A percentile compares a stretch with the other conserved stretches of the same genome.
phyloP scores from a whole-genome alignment of 2,329 filamentous ascomycete genomes.

The Ampelomyces quisqualis region DNA sequence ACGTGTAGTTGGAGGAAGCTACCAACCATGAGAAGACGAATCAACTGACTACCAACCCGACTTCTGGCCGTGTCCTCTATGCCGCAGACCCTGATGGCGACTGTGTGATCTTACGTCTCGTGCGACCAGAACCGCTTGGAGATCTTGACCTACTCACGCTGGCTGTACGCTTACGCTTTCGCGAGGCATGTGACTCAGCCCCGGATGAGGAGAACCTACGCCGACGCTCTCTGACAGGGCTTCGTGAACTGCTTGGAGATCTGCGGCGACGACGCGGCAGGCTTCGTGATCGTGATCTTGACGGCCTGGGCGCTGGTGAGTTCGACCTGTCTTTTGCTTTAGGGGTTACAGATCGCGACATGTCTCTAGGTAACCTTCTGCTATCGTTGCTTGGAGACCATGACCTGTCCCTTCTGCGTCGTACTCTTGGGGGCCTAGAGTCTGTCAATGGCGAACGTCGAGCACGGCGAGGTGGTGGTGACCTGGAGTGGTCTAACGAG shows the following conservation, averaged over 20 bases:
- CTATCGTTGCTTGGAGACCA: constrained; percentile 37
- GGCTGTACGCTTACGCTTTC: constrained; percentile 47
- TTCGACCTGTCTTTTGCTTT: constrained; percentile 52
- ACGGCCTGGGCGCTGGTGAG: constrained; percentile 56
- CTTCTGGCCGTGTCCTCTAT: constrained; percentile 17
- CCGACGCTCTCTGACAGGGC: constrained; percentile 44
- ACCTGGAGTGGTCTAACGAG: constrained; percentile 42
- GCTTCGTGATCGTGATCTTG: constrained; percentile 34
- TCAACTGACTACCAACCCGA: no score
- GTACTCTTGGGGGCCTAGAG: constrained; percentile 19
- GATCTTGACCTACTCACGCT: constrained; percentile 44
- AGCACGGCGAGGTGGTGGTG: constrained; percentile 27
- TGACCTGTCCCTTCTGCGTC: constrained; percentile 29
- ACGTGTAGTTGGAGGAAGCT: no score
- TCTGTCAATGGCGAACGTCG: constrained; percentile 18
- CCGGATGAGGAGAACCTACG: constrained; percentile 49
- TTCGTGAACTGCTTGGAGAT: constrained; percentile 43
- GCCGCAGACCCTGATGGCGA: constrained; percentile 22
- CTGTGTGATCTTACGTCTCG: constrained; percentile 21
- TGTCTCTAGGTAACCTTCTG: constrained; percentile 38
- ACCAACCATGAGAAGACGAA: no score
- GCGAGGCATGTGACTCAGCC: constrained; percentile 46
- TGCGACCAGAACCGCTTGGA: constrained; percentile 19
- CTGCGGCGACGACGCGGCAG: constrained; percentile 40
- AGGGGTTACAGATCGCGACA: constrained; percentile 52